phyloP scores from a whole-genome alignment of 805 yeast genomes.

The Schwanniomyces occidentalis region DNA sequence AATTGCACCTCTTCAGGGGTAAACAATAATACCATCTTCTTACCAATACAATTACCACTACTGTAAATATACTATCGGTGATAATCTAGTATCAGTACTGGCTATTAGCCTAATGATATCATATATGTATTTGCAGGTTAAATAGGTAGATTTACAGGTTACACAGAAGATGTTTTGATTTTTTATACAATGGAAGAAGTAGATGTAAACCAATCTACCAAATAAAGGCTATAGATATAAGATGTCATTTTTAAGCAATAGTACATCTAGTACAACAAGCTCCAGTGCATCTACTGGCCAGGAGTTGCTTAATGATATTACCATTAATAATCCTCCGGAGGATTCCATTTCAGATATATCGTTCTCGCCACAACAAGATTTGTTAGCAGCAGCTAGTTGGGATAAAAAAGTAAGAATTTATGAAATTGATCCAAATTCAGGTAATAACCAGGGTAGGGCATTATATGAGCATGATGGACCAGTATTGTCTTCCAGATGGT shows the following conservation, averaged over 20 bases:
- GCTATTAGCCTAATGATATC: too few relatives aligned
- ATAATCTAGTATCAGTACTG: too few relatives aligned
- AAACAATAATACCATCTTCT: too few relatives aligned
- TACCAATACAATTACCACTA: too few relatives aligned
- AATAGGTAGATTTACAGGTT: not conserved
- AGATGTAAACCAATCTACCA: not conserved
- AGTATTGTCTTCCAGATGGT: constrained; percentile 79
- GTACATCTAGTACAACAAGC: constrained; percentile 21
- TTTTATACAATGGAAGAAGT: not conserved
- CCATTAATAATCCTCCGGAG: constrained; percentile 80
- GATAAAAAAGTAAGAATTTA: constrained; percentile 92
- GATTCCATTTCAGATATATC: constrained; percentile 83
- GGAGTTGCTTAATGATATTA: constrained; percentile 69
- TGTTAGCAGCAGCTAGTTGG: constrained; percentile 85
- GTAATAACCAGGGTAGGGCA: constrained; percentile 85
- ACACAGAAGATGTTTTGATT: constrained; percentile 3
- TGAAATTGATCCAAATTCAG: constrained; percentile 72
- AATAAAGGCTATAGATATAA: not conserved
- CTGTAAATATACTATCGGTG: too few relatives aligned
- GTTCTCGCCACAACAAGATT: constrained; percentile 85
- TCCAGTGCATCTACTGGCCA: constrained; percentile 51
- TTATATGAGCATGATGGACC: constrained; percentile 89
- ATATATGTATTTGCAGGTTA: constrained; percentile 2
- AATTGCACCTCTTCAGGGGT: too few relatives aligned
- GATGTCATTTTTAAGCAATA: constrained; percentile 40